A percentile compares a stretch with the other conserved stretches of the same genome.
These are phyloP conservation scores for Pseudozyma hubeiensis DNA, from an alignment of 1,284 basidiomycete species.

Conservation along the genomic window DNA sequence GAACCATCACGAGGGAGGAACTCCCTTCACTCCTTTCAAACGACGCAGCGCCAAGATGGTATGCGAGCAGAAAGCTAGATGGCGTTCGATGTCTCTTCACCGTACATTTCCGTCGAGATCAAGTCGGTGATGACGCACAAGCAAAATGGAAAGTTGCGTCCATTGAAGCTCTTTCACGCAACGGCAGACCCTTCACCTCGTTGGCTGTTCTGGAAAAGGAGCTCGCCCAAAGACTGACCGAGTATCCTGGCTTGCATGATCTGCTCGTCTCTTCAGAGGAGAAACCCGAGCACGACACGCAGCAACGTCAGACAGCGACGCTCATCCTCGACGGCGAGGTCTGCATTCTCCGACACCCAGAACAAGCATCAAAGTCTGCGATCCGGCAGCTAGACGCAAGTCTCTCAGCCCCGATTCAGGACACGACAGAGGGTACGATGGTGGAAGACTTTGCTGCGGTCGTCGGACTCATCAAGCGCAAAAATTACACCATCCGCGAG, in stretches of 20 bases:
- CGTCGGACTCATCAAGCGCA: conserved; percentile 38
- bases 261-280: conserved; percentile 5
- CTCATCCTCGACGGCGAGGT: conserved; percentile 61
- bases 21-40: conserved; percentile 22
- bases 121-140: background rate
- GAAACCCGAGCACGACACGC: background rate
- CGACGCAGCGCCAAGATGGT: conserved; percentile 33
- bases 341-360: conserved; percentile 39
- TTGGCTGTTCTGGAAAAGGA: conserved; percentile 36
- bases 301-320: background rate
- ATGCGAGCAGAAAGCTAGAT: conserved; percentile 56
- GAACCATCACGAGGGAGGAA: conserved; percentile 21
- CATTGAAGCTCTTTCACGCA: conserved; percentile 47
- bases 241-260: conserved; percentile 17
- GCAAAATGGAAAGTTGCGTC: conserved; percentile 18
- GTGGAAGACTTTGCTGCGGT: conserved; percentile 55
- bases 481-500: conserved; percentile 27
- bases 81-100: conserved; percentile 55
- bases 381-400: conserved; percentile 21
- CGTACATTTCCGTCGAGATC: conserved; percentile 22
- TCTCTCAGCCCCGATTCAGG: background rate
- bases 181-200: conserved; percentile 36
- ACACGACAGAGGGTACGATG: conserved; percentile 14
- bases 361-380: conserved; percentile 34
- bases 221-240: conserved; percentile 22